Percentiles rank a stretch among this genome's conserved stretches.
These are phyloP conservation scores for Xerocomellus amylosporus DNA, from an alignment of 768 basidiomycete genomes.

Conservation along the genomic window DNA sequence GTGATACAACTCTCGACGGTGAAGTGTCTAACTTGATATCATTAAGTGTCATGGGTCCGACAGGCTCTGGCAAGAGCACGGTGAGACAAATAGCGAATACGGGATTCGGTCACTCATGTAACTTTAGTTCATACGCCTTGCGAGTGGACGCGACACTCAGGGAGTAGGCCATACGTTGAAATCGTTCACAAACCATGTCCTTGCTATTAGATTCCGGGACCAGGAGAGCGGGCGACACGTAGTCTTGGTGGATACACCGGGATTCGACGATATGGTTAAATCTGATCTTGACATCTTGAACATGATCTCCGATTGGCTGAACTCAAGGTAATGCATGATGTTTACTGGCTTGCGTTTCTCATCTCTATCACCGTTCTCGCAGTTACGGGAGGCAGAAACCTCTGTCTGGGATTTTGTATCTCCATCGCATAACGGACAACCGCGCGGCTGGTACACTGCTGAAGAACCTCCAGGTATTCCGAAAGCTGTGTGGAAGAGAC, in stretches of 20 bases:
- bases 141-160: not conserved
- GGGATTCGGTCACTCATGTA: not conserved
- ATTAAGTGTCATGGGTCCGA: slow-evolving; percentile 21
- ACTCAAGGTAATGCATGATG: not conserved
- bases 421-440: slow-evolving; percentile 41
- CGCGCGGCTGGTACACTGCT: slow-evolving; percentile 34
- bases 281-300: slow-evolving; percentile 13
- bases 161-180: slow-evolving; percentile 8
- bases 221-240: not conserved
- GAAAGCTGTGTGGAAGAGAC: slow-evolving; percentile 25
- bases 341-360: not conserved
- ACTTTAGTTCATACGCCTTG: slow-evolving; percentile 11
- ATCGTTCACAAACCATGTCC: slow-evolving; percentile 12
- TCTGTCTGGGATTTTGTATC: slow-evolving; percentile 38
- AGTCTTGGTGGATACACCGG: slow-evolving; percentile 26
- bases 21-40: not conserved
- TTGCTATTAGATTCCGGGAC: slow-evolving; percentile 3
- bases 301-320: slow-evolving; percentile 17
- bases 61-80: slow-evolving; percentile 15
- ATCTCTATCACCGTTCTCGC: no score
- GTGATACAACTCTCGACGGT: not conserved
- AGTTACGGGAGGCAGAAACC: slow-evolving; percentile 10
- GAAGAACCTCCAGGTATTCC: slow-evolving; percentile 36
- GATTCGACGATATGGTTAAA: slow-evolving; percentile 21
- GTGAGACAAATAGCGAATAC: not conserved